phyloP scores from a whole-genome alignment of 768 basidiomycete genomes.

The Clavaria fumosa region DNA sequence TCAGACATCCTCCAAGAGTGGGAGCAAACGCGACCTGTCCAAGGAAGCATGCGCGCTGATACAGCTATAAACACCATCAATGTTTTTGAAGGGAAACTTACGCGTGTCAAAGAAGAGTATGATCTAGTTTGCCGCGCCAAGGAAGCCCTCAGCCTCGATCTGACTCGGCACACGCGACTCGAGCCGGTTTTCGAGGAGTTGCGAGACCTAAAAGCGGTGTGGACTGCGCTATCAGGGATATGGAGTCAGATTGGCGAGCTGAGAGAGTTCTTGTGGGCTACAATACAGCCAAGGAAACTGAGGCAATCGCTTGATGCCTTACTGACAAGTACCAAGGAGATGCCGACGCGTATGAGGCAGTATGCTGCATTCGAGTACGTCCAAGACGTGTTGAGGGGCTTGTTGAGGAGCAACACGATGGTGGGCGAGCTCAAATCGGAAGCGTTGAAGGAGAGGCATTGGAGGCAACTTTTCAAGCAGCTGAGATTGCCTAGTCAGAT shows the following conservation, averaged over 20 bases:
- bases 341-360: slow-evolving; percentile 98
- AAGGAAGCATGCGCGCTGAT: slow-evolving; percentile 92
- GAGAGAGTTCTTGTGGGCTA: slow-evolving; percentile 79
- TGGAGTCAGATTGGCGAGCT: slow-evolving; percentile 90
- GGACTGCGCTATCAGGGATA: slow-evolving; percentile 95
- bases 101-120: slow-evolving; percentile 83
- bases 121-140: slow-evolving; percentile 93
- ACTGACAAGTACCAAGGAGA: slow-evolving; percentile 87
- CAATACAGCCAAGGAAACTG: slow-evolving; percentile 86
- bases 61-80: slow-evolving; percentile 93
- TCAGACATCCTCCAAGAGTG: slow-evolving; percentile 82
- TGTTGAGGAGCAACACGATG: slow-evolving; percentile 80
- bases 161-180: slow-evolving; percentile 77
- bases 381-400: slow-evolving; percentile 72
- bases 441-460: slow-evolving; percentile 92
- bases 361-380: slow-evolving; percentile 98
- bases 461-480: slow-evolving; percentile 93
- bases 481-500: slow-evolving; percentile 62
- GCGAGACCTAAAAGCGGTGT: slow-evolving; percentile 92
- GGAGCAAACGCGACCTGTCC: slow-evolving; percentile 92
- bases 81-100: slow-evolving; percentile 85
- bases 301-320: slow-evolving; percentile 89
- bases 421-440: slow-evolving; percentile 95
- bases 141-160: slow-evolving; percentile 89
- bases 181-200: slow-evolving; percentile 93